Evolutionary conservation across 2,329 filamentous ascomycete genomes (phyloP).

Genomic region (Penicillium corylophilum): DNA sequence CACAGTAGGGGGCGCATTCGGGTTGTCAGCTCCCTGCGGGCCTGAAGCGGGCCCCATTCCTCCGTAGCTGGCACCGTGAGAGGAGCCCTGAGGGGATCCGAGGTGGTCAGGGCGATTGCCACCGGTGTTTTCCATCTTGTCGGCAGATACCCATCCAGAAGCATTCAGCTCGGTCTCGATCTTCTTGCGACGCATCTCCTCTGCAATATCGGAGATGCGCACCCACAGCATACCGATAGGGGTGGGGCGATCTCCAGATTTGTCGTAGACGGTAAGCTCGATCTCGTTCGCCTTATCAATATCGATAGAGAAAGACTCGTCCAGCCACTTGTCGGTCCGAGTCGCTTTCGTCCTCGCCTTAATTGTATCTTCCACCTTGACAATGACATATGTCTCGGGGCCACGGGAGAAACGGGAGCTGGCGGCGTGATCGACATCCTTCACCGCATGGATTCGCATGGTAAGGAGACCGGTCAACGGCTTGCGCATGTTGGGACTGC

Average conservation of each 20-base stretch:
- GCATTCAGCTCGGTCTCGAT: slow-evolving; percentile 94
- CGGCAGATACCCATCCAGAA: slow-evolving; percentile 94
- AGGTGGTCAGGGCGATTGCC: slow-evolving; percentile 50
- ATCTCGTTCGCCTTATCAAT: slow-evolving; percentile 99
- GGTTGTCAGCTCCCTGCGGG: slow-evolving; percentile 31
- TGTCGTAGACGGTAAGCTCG: slow-evolving; percentile 96
- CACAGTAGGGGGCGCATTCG: slow-evolving; percentile 34
- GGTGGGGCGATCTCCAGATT: slow-evolving; percentile 82
- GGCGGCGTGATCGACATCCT: slow-evolving; percentile 90
- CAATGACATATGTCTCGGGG: slow-evolving; percentile 90
- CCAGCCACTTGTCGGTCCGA: slow-evolving; percentile 85
- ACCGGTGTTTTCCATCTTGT: slow-evolving; percentile 74
- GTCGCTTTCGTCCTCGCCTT: slow-evolving; percentile 84
- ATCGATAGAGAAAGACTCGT: slow-evolving; percentile 85
- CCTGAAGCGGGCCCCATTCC: slow-evolving; percentile 24
- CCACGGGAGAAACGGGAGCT: slow-evolving; percentile 80
- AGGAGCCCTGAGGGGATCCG: slow-evolving; percentile 50
- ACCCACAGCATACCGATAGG: slow-evolving; percentile 97
- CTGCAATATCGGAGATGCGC: slow-evolving; percentile 91
- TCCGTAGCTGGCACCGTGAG: slow-evolving; percentile 27
- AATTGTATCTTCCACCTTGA: slow-evolving; percentile 94
- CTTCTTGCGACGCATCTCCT: slow-evolving; percentile 95
- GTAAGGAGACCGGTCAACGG: slow-evolving; percentile 89
- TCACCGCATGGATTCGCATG: slow-evolving; percentile 82
- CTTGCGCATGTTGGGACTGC: slow-evolving; percentile 90